Percentiles rank a stretch among this genome's conserved stretches.
Conservation (phyloP, 202 grass and related monocot species). For the Setaria italica region DNA sequence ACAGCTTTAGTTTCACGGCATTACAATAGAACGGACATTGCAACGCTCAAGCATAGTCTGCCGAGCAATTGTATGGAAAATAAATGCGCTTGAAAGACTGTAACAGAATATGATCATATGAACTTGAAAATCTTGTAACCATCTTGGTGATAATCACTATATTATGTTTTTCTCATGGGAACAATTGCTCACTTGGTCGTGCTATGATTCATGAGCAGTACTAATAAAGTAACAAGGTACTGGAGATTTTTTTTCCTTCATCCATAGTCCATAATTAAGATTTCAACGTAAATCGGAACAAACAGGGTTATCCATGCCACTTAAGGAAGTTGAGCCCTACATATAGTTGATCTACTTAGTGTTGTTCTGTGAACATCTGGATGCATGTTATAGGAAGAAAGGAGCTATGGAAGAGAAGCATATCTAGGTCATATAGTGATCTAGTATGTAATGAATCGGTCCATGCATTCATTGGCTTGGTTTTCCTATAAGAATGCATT, state of each 20-base stretch:
- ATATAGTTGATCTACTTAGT: not conserved
- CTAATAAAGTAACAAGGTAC: not conserved
- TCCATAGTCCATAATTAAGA: not conserved
- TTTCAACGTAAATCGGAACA: not conserved
- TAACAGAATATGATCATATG: not conserved
- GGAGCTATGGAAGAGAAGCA: not conserved
- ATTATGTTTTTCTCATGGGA: not conserved
- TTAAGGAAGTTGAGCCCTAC: not conserved
- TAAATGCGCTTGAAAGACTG: not conserved
- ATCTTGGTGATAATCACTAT: not conserved
- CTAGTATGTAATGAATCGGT: not conserved
- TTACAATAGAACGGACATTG: not conserved
- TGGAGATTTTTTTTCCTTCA: not conserved
- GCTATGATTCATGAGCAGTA: not conserved
- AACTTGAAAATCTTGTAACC: conserved; percentile 1
- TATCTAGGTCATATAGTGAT: not conserved
- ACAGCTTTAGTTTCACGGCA: not conserved
- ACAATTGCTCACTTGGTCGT: not conserved
- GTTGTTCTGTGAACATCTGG: not conserved
- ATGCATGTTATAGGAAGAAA: not conserved
- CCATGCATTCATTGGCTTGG: not conserved
- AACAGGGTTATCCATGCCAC: too few species aligned
- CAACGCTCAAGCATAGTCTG: not conserved
- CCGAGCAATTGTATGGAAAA: not conserved
- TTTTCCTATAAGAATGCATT: not conserved